Conservation (phyloP, 495 filamentous ascomycete species). For the Pseudotulostoma volvatum region DNA sequence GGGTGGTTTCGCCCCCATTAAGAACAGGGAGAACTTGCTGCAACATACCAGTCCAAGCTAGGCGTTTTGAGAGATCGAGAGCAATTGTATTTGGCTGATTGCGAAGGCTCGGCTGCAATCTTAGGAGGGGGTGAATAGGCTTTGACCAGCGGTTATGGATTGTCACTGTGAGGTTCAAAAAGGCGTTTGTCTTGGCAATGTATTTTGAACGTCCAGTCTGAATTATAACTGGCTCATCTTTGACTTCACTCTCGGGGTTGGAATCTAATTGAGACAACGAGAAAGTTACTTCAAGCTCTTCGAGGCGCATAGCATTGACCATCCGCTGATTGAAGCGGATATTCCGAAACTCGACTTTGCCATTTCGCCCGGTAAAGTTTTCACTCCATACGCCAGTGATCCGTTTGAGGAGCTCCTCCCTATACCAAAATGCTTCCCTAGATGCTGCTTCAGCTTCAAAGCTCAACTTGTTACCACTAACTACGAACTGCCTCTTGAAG, state of each 20-base stretch:
- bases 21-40: constrained; percentile 56
- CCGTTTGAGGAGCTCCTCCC: constrained; percentile 62
- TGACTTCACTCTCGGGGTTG: constrained; percentile 4
- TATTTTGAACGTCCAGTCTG: constrained; percentile 35
- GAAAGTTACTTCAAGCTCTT: constrained; percentile 60
- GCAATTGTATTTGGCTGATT: constrained; percentile 57
- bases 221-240: constrained; percentile 8
- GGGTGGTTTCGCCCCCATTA: constrained; percentile 33
- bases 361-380: constrained; percentile 36
- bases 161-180: constrained; percentile 49
- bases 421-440: constrained; percentile 84
- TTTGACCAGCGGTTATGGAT: constrained; percentile 54
- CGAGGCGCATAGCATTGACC: constrained; percentile 68
- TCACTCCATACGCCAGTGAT: constrained; percentile 60
- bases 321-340: constrained; percentile 60
- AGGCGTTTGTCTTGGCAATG: constrained; percentile 48
- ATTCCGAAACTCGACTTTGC: constrained; percentile 56
- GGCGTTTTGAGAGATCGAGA: constrained; percentile 66
- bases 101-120: constrained; percentile 59
- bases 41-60: constrained; percentile 71
- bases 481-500: constrained; percentile 72
- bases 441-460: constrained; percentile 63
- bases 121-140: constrained; percentile 55
- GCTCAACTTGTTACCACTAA: constrained; percentile 59
- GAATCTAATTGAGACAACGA: constrained; percentile 15